Percentiles rank a stretch among this genome's conserved stretches.
These are phyloP conservation scores for Corymbia maculata DNA, from an alignment of 345 rosid species.

Conservation along the genomic window DNA sequence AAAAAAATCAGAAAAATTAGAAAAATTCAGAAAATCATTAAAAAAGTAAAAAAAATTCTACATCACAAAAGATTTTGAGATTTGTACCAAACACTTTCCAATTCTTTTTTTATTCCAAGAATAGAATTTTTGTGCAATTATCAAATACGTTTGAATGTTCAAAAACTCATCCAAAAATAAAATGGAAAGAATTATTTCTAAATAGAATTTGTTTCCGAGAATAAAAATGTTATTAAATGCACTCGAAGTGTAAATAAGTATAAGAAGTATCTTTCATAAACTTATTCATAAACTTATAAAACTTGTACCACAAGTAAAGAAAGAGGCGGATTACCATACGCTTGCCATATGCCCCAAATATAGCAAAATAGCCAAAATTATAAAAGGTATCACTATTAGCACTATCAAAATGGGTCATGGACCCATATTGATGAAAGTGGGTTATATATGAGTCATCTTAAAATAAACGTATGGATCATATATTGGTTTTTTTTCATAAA, in stretches of 20 bases:
- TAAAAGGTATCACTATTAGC: background rate
- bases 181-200: no score
- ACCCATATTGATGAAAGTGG: no score
- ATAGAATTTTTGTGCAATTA: rapidly evolving
- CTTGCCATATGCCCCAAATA: background rate
- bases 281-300: background rate
- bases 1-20: no score
- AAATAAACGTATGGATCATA: no score
- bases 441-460: no score
- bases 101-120: rapidly evolving
- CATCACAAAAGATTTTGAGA: no score
- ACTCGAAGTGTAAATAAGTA: background rate
- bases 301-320: background rate
- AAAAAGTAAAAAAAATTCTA: no score
- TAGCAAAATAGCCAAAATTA: background rate
- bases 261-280: background rate
- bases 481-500: no score
- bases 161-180: rapidly evolving
- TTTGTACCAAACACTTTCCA: rapidly evolving
- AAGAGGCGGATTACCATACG: background rate
- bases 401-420: no score
- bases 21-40: no score
- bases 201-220: no score
- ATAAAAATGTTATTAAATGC: rapidly evolving
- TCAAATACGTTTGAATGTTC: rapidly evolving